Evolutionary conservation across 2,329 filamentous ascomycete species (phyloP), one percentile per base, ranked within the genome.

Genomic region (Epichloe amarillans): DNA sequence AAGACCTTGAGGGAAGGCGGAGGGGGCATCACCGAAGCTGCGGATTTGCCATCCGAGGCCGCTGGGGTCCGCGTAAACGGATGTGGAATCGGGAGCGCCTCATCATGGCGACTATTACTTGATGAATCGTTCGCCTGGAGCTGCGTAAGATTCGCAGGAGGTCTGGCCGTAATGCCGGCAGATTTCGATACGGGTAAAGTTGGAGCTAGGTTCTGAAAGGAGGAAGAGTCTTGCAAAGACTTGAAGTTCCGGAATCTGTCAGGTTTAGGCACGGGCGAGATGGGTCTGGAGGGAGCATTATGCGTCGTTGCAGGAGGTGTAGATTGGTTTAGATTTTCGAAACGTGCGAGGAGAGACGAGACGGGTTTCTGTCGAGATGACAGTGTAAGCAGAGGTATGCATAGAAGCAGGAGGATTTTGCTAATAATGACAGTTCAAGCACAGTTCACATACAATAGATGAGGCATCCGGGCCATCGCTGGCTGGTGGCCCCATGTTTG

Each of bases 321-420:
- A 49, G 55, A 53, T 50, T 57, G 60, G 54, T 60, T 62, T 58
- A 91, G 81, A 62, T 84, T 88, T 72, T 93, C 87, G 65, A 91
- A 93, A 60, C 86, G 83, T 55, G 85, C 87, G 54, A 83, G 78
- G 54, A 93, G 73, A 48, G 86, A 90, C 48, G 87, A 93, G 47
- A 93, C 86, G 26, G 88, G 86, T 71, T 83, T 87, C 84, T 88
- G 55, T 7, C 41, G 40, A 21, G 47, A 38, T 2, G 11, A 19
- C 23, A 39, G 10, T 11, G 21, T 52, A 17, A 45, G 38, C 42
- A 40, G 10, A 30, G 7, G 35, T 17, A 23, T 30, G 12, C 26
- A 30, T 30, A 30, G 26, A 11, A 17, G 3, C 15, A 33, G 17
- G n/a, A 36, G 15, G 26, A 12, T 17, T 7, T 19, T 39, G 39